Evolutionary conservation across 208 protist genomes (phyloP).

Genomic region (Crithidia brevicula): DNA sequence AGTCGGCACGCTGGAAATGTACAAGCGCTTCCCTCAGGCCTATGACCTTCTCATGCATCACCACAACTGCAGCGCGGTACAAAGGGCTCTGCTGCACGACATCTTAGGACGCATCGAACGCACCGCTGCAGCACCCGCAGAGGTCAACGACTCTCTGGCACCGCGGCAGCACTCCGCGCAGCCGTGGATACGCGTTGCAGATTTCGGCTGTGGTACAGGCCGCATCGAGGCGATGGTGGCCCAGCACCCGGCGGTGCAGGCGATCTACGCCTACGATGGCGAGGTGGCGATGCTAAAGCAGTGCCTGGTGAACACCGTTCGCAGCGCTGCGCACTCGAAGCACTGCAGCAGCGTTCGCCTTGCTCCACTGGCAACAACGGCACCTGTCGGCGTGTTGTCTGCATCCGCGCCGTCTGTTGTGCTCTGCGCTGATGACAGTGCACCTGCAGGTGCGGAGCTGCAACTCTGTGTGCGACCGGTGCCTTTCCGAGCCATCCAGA

Average conservation of each 20-base stretch:
- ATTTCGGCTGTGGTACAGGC: conserved; percentile 87
- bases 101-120: conserved; percentile 39
- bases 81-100: conserved; percentile 44
- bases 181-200: conserved; percentile 52
- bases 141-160: neutral
- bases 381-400: neutral
- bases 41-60: conserved; percentile 82
- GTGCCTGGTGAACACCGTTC: conserved; percentile 62
- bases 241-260: conserved; percentile 48
- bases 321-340: conserved; percentile 23
- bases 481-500: conserved; percentile 55
- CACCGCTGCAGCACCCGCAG: neutral
- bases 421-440: neutral
- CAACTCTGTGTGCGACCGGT: conserved; percentile 53
- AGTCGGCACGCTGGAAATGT: conserved; percentile 87
- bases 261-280: conserved; percentile 78
- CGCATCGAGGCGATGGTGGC: conserved; percentile 65
- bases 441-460: conserved; percentile 13
- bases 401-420: neutral
- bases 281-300: conserved; percentile 68
- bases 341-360: conserved; percentile 23
- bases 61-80: conserved; percentile 68
- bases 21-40: conserved; percentile 70
- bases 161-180: neutral
- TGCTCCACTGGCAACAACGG: conserved; percentile 3